phyloP scores from a whole-genome alignment of 1,284 basidiomycete species.

The Boletus mariae region DNA sequence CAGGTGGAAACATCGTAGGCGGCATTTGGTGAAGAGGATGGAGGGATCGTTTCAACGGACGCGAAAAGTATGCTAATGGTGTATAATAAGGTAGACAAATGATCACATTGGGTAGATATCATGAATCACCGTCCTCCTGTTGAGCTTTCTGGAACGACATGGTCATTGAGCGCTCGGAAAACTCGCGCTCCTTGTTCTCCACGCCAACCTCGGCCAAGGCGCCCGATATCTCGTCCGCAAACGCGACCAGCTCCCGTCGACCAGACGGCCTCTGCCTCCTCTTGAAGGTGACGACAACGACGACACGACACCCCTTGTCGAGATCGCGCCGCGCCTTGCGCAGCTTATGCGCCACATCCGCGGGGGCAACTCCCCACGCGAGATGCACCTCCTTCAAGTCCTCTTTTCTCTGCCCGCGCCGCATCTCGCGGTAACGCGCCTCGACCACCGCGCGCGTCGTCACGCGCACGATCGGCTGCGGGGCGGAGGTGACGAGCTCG shows the following conservation, averaged over 20 bases:
- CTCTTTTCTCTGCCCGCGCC: slow-evolving; percentile 32
- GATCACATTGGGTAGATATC: background rate
- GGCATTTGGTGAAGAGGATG: slow-evolving; percentile 6
- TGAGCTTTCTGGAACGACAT: slow-evolving; percentile 40
- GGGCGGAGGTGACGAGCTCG: slow-evolving; percentile 46
- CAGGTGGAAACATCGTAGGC: slow-evolving; percentile 17
- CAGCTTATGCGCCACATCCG: slow-evolving; percentile 68
- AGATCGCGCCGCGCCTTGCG: slow-evolving; percentile 57
- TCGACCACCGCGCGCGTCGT: slow-evolving; percentile 38
- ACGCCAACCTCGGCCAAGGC: slow-evolving; percentile 43
- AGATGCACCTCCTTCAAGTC: slow-evolving; percentile 69
- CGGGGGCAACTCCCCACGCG: slow-evolving; percentile 60
- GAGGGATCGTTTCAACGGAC: slow-evolving; percentile 8
- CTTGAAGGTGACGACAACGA: slow-evolving; percentile 48
- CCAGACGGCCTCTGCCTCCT: slow-evolving; percentile 42
- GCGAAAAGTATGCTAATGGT: slow-evolving; percentile 21
- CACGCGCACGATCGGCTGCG: slow-evolving; percentile 53
- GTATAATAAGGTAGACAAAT: slow-evolving; percentile 24
- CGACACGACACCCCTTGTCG: slow-evolving; percentile 56
- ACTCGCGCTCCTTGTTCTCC: slow-evolving; percentile 49
- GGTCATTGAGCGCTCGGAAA: slow-evolving; percentile 36
- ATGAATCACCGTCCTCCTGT: background rate
- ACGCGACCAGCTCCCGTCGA: slow-evolving; percentile 37
- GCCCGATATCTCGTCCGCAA: slow-evolving; percentile 40
- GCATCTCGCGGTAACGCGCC: slow-evolving; percentile 35